Evolutionary conservation across 192 early-diverging fungal genomes (phyloP).

Genomic region (Radiomyces spectabilis): DNA sequence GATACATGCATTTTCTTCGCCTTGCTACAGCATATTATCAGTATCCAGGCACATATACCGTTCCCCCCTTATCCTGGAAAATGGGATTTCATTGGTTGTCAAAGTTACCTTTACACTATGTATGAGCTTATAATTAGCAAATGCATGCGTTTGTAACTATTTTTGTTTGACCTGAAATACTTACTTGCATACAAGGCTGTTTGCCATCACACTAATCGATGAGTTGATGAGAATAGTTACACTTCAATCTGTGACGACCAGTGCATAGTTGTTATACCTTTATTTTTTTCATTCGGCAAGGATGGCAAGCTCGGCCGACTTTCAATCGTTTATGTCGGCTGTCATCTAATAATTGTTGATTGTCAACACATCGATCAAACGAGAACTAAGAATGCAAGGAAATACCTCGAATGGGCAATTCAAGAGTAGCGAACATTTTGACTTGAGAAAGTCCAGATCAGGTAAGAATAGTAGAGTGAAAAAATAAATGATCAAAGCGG

Average conservation of each 20-base stretch:
- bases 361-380: no score
- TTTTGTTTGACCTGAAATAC: no score
- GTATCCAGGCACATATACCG: no score
- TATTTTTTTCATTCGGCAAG: slow-evolving; percentile 30
- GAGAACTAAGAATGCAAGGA: no score
- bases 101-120: slow-evolving; percentile 15
- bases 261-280: slow-evolving; percentile 17
- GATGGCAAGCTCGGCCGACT: slow-evolving; percentile 26
- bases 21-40: no score
- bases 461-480: neutral
- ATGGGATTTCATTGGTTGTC: neutral
- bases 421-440: slow-evolving; percentile 28
- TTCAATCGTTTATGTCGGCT: slow-evolving; percentile 24
- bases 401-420: slow-evolving; percentile 28
- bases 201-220: slow-evolving; percentile 27
- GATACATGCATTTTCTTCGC: slow-evolving; percentile 28
- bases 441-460: neutral
- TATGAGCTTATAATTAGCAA: neutral
- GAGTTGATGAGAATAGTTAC: neutral
- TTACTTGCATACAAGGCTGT: slow-evolving; percentile 33
- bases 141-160: no score
- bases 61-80: no score
- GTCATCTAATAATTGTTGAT: slow-evolving; percentile 16
- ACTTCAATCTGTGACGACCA: neutral
- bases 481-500: no score